Evolutionary conservation across 371 early-diverging fungal genomes (phyloP), one percentile per base, ranked within the genome.

Genomic region (Choanephora cucurbitarum): DNA sequence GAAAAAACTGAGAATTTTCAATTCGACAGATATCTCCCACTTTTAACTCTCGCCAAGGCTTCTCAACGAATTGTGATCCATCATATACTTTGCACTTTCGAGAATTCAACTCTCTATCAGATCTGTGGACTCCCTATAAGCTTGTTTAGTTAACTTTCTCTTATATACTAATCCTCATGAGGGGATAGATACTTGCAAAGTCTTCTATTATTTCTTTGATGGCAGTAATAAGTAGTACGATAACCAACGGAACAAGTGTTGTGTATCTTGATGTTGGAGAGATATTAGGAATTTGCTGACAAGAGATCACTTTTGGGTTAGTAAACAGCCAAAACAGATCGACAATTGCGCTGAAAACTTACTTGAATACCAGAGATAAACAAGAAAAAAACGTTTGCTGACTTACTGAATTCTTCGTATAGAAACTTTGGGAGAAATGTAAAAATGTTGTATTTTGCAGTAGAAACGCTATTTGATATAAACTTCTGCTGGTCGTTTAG

Each of bases 131-230:
- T 24, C 77, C 74, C 77, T 77, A 61, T 23, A 19, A 39, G 14
- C 17, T 46, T 15, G 28, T 28, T 28, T 28, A 28, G 28, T 28
- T n/a, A n/a, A n/a, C n/a, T n/a, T n/a, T n/a, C n/a, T n/a, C n/a
- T n/a, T n/a, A n/a, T n/a, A n/a, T n/a, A n/a, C n/a, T n/a, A n/a
- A n/a, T n/a, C n/a, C n/a, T n/a, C n/a, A n/a, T n/a, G n/a, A n/a
- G n/a, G n/a, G n/a, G n/a, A n/a, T 2, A 34, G 44, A 21, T 40
- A 28, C 84, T 72, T 80, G 85, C 90, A 58, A 83, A 79, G 69
- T 99, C 99, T 70, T 99, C 99, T 47, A 96, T 75, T 8, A 91
- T 82, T 72, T 99, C 99, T 74, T 99, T 99, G 43, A 93, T 73
- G 18, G 96, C 99, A 6, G 98, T 95, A 24, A 91, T 92, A 10